Evolutionary conservation across 495 filamentous ascomycete species (phyloP), one percentile per base, ranked within the genome.

Genomic region (Aspergillus coremiiformis): DNA sequence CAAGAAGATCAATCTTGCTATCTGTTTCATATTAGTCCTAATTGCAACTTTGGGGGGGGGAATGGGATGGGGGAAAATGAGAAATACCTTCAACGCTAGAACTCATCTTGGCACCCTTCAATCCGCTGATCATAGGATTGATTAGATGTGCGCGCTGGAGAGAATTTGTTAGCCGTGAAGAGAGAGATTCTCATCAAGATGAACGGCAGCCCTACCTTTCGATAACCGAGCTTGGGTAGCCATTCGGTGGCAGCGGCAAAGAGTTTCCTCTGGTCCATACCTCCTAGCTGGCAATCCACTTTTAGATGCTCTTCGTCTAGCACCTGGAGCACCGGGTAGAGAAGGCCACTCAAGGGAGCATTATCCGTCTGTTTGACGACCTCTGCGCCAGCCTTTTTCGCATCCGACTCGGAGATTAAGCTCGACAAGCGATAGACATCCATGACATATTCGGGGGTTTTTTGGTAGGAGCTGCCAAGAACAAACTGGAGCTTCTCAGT

Each of bases 231-330:
- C 63, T 70, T 72, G 9, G 69, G 69, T 5, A 71, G 57, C 69
- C 69, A 73, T 19, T 76, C 73, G 26, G 79, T 84, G 26, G 86
- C 84, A 0, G 90, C 90, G 7, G 80, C 80, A 59, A 97, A 98
- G 24, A 97, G 80, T 65, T 98, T 98, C 29, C 92, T 70, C 74
- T 96, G 91, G 57, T 96, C 91, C 4, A 93, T 75, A 54, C 74
- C 74, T 27, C 76, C 76, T 5, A 85, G 85, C 56, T 98, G 85
- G 1, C 75, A 83, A 68, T 98, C 90, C 4, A 90, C 87, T 47
- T 82, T 79, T 4, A 98, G 75, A 70, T 96, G 82, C 70, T 97
- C 78, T 69, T 98, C 93, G 58, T 98, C 92, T 24, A 97, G 74
- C 4, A 85, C 84, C 69, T 98, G 93, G 64, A 98, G 84, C 14